Percentiles rank a stretch among this genome's conserved stretches.
phyloP scores from a whole-genome alignment of 2,329 filamentous ascomycete species.

The Colletotrichum ledebouriae region DNA sequence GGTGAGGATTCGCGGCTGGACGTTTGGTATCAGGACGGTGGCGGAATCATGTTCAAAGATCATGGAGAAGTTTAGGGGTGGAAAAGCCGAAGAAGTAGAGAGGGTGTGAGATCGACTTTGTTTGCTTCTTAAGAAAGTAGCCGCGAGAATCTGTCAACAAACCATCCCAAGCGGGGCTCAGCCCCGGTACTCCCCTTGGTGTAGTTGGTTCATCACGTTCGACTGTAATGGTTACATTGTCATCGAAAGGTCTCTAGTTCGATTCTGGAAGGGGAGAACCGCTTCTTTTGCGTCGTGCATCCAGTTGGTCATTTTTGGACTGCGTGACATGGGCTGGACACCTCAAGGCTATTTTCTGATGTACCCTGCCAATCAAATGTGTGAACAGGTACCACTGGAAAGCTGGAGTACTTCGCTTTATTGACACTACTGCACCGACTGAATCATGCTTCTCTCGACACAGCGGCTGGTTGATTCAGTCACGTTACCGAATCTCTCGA shows the following conservation, averaged over 20 bases:
- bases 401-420: too few species aligned
- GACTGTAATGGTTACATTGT: constrained; percentile 28
- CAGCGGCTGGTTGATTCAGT: too few species aligned
- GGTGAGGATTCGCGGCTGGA: constrained; percentile 77
- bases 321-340: neutral
- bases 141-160: neutral
- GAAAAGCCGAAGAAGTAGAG: neutral
- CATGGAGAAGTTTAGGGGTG: neutral
- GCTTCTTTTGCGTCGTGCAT: neutral
- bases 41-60: neutral
- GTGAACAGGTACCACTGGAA: too few species aligned
- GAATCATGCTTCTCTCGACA: too few species aligned
- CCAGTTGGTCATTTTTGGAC: neutral
- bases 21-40: constrained; percentile 64
- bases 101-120: neutral
- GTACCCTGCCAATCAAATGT: too few species aligned
- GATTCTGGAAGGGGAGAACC: constrained; percentile 30
- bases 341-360: too few species aligned
- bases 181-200: constrained; percentile 26
- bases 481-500: too few species aligned
- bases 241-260: constrained; percentile 33
- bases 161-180: constrained; percentile 13
- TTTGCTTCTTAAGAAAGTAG: neutral
- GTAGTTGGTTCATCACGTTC: constrained; percentile 36
- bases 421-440: too few species aligned